Evolutionary conservation across 2,329 filamentous ascomycete genomes (phyloP), one percentile per base, ranked within the genome.

Genomic region (Fusarium heterosporum): DNA sequence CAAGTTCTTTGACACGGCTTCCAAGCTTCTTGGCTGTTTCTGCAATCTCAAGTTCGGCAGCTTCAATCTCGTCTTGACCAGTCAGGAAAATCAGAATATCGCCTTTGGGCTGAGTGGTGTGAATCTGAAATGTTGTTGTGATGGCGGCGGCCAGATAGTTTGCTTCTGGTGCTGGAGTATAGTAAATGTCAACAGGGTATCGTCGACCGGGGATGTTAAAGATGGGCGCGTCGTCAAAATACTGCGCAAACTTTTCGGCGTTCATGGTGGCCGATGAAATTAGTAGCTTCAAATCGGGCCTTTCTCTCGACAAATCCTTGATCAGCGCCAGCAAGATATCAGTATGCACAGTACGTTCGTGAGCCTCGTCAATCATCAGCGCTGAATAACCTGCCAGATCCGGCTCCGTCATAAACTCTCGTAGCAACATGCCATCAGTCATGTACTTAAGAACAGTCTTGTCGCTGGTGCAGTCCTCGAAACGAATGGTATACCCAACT

Each of bases 231-330:
- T 95, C 90, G 73, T 97, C 93, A 74, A 97, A 97, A 75, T 97
- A 99, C 25, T 89, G 85, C 3, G 93, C 90, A 75, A 99, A 98
- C 73, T 96, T 96, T 72, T 93, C 88, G 0, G 95, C 94, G 75
- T 98, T 93, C 84, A 98, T 93, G 0, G 96, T 98, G 0, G 96
- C 96, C 0, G 93, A 97, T 4, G 93, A 96, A 55, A 99, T 97
- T 30, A 99, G 83, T 0, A 99, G 81, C 77, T 95, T 97, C 51
- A 99, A 80, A 64, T 98, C 95, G 4, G 91, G 92, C 40, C 96
- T 83, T 51, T 92, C 91, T 62, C 91, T 85, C 1, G 92, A 90
- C 63, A 98, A 85, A 79, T 98, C 95, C 74, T 97, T 97, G 57
- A 97, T 85, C 32, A 99, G 79, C 12, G 92, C 93, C 60, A 97